These are phyloP conservation scores for Gigaspora rosea DNA, from an alignment of 192 early-diverging fungal genomes.

Conservation along the genomic window DNA sequence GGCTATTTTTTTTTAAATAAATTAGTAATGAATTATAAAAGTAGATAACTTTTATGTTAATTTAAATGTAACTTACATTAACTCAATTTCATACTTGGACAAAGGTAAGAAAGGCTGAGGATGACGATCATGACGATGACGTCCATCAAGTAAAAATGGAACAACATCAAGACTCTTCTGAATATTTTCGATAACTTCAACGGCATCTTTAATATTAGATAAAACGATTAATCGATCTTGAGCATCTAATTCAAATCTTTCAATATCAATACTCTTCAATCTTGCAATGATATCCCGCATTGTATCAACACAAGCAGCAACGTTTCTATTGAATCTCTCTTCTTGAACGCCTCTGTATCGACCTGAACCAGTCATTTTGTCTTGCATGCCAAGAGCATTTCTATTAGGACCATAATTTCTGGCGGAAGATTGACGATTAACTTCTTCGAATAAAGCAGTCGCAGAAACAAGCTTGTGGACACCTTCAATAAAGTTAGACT, in stretches of 20 bases:
- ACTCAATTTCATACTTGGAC: not conserved
- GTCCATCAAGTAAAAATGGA: not conserved
- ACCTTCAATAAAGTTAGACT: not conserved
- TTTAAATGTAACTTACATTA: not conserved
- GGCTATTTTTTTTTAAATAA: not conserved
- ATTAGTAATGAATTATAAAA: not conserved
- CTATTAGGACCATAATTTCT: not conserved
- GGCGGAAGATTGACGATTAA: not conserved
- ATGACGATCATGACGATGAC: not conserved
- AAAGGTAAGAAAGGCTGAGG: not conserved
- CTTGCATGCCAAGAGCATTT: too few species aligned
- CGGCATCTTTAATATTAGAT: not conserved
- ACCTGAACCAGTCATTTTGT: not conserved
- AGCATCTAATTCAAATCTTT: not conserved
- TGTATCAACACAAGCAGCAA: not conserved
- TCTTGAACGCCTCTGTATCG: not conserved
- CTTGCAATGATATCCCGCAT: not conserved
- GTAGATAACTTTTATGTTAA: not conserved
- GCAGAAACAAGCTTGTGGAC: not conserved
- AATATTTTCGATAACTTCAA: not conserved
- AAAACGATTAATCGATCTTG: not conserved
- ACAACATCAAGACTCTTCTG: not conserved
- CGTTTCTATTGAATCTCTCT: not conserved
- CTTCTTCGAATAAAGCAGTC: not conserved
- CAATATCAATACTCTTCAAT: not conserved